Evolutionary conservation across 2,329 filamentous ascomycete species (phyloP).

Genomic region (Nakataea oryzae): DNA sequence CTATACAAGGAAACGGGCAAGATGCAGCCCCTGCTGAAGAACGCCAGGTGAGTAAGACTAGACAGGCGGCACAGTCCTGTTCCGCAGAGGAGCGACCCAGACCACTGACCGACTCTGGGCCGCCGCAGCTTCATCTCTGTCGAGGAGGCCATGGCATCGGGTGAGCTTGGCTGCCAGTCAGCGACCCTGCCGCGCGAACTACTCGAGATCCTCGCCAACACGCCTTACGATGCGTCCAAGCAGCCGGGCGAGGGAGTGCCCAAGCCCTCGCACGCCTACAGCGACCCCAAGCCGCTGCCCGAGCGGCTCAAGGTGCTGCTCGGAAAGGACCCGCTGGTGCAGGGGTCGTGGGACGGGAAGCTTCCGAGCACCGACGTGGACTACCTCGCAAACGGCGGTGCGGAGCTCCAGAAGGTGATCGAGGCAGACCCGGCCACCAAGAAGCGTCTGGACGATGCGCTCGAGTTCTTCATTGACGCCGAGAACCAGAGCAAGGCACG

Average conservation of each 20-base stretch:
- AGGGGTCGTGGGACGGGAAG: conserved; percentile 25
- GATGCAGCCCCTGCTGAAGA: conserved; percentile 35
- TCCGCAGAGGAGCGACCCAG: background rate
- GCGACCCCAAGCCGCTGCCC: conserved; percentile 18
- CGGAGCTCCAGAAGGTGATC: conserved; percentile 29
- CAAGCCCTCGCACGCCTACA: conserved; percentile 29
- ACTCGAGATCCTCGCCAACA: conserved; percentile 22
- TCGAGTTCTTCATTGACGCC: conserved; percentile 26
- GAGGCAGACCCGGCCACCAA: conserved; percentile 24
- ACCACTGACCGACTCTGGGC: too few relatives aligned
- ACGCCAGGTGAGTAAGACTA: conserved; percentile 24
- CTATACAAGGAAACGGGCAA: conserved; percentile 35
- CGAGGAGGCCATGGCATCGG: conserved; percentile 33
- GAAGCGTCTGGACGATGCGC: conserved; percentile 24
- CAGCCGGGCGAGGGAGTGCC: conserved; percentile 26
- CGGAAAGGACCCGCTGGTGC: conserved; percentile 27
- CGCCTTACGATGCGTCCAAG: conserved; percentile 20
- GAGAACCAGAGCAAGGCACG: conserved; percentile 17
- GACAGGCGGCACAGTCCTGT: too few relatives aligned
- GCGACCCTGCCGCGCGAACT: conserved; percentile 30
- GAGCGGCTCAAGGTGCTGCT: conserved; percentile 24
- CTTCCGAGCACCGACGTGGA: conserved; percentile 28
- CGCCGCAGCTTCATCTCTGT: conserved; percentile 26
- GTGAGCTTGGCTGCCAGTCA: conserved; percentile 33
- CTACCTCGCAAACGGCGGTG: conserved; percentile 33